Base-by-base conservation (phyloP, 2,329 filamentous ascomycete genomes). In the Hypoxylon sp. region DNA sequence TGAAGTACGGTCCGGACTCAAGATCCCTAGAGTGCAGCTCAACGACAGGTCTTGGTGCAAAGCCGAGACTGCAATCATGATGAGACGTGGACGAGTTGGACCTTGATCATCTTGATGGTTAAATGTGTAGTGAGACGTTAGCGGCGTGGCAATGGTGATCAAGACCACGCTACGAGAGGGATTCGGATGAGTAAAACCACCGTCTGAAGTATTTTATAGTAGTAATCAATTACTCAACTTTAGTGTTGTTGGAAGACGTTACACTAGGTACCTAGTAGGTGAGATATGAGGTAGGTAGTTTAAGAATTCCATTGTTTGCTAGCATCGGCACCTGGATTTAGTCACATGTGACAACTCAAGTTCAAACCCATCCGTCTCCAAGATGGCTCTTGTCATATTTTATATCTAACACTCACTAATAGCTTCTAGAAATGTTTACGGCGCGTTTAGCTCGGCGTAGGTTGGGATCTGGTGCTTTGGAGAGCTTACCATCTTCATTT, bases 381-480 rank as follows among this genome's bases (percentile, higher is more conserved):
- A 13, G 13, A 33, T 56, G 19, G 26, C n/a, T 22, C 14, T 3
- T 17, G 14, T 37, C 44, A 51, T 59, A 9, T 57, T 48, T 11
- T 33, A 39, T 17, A 31, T 24, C 46, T 31, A 52, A 47, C 5
- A 17, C 24, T 37, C 26, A 52, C 54, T 53, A 64, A 58, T 19
- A 14, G 44, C 35, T 64, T 58, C 48, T 57, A 63, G 53, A 64
- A 64, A 33, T 14, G 29, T 31, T 58, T 33, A 26, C 31, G 39
- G 29, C 39, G 24, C 14, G 17, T n/a, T 11, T 56, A 63, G 59
- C 37, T 33, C 17, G 24, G 6, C 19, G 19, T 46, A 56, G 17
- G 33, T 35, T 63, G 19, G 39, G 26, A 42, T 37, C 53, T 35
- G 52, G 22, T 44, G 5, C 35, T 56, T 46, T 26, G 13, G 14